A percentile compares a stretch with the other conserved stretches of the same genome.
These are phyloP conservation scores for Pyrrhoderma noxium DNA, from an alignment of 1,284 basidiomycete genomes.

Conservation along the genomic window DNA sequence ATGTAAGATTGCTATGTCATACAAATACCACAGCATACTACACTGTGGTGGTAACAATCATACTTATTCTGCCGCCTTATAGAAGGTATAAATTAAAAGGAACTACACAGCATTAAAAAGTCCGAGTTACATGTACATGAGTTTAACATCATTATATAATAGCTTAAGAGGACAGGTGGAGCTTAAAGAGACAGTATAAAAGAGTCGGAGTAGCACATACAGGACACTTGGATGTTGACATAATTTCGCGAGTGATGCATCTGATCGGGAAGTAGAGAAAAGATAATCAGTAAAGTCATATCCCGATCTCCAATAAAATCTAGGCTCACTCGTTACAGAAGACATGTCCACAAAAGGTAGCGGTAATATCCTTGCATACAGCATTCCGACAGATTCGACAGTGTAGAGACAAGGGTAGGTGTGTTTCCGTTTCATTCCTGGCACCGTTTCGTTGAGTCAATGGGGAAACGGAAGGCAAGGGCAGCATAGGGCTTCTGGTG, in stretches of 20 bases:
- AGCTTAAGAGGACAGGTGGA: slow-evolving; percentile 24
- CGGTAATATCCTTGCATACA: slow-evolving; percentile 40
- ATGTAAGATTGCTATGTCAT: too few species aligned
- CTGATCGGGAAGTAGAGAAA: slow-evolving; percentile 23
- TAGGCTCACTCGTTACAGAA: slow-evolving; percentile 46
- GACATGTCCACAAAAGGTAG: slow-evolving; percentile 50
- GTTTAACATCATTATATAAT: not conserved
- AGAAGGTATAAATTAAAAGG: too few species aligned
- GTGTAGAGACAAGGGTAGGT: slow-evolving; percentile 25
- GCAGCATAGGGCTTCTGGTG: not conserved
- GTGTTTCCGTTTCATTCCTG: slow-evolving; percentile 8
- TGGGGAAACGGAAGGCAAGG: slow-evolving; percentile 2
- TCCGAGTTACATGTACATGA: too few species aligned
- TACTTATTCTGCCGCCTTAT: too few species aligned
- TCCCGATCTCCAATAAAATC: too few species aligned
- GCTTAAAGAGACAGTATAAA: slow-evolving; percentile 42
- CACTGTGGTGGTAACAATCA: too few species aligned
- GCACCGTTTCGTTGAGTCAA: not conserved
- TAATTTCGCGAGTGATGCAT: slow-evolving; percentile 41
- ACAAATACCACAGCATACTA: too few species aligned
- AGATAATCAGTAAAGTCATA: slow-evolving; percentile 8
- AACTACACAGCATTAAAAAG: too few species aligned
- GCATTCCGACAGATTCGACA: slow-evolving; percentile 39
- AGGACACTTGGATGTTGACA: slow-evolving; percentile 39
- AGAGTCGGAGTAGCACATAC: slow-evolving; percentile 40